These are phyloP conservation scores for Tuber umbilicatum DNA, from an alignment of 495 filamentous ascomycete species.

Conservation along the genomic window DNA sequence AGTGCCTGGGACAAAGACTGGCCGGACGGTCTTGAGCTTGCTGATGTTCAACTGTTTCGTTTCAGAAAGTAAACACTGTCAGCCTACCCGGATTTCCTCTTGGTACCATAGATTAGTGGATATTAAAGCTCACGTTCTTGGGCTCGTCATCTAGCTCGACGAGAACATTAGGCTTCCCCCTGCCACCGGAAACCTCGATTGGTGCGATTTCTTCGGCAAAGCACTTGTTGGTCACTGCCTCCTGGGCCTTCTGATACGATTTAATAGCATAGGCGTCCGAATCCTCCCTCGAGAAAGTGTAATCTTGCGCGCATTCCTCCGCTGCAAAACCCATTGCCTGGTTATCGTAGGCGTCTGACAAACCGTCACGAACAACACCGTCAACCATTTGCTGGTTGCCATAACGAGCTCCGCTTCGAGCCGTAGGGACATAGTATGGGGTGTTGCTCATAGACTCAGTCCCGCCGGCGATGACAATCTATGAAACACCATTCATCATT, in stretches of 20 bases:
- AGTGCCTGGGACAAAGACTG: slow-evolving; percentile 71
- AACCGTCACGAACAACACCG: slow-evolving; percentile 82
- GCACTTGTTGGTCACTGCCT: slow-evolving; percentile 66
- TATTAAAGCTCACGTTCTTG: slow-evolving; percentile 59
- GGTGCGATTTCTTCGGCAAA: slow-evolving; percentile 85
- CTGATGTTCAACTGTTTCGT: slow-evolving; percentile 68
- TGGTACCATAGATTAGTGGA: background rate
- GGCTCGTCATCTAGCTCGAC: slow-evolving; percentile 89
- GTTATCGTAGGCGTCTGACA: slow-evolving; percentile 83
- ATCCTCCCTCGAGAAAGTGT: slow-evolving; percentile 68
- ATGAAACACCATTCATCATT: background rate
- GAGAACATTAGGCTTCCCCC: slow-evolving; percentile 77
- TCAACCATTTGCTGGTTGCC: slow-evolving; percentile 81
- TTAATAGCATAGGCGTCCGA: slow-evolving; percentile 93
- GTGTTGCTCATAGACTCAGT: slow-evolving; percentile 96
- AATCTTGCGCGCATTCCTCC: slow-evolving; percentile 84
- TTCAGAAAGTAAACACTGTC: background rate
- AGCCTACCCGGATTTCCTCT: slow-evolving; percentile 1
- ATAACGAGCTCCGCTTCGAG: slow-evolving; percentile 80
- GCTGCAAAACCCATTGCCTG: slow-evolving; percentile 88
- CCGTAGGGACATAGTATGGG: slow-evolving; percentile 86
- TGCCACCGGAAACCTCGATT: slow-evolving; percentile 75
- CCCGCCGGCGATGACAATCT: slow-evolving; percentile 80
- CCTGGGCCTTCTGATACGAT: slow-evolving; percentile 83
- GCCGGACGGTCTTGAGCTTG: slow-evolving; percentile 76